Evolutionary conservation across 768 basidiomycete species (phyloP), one percentile per base, ranked within the genome.

Genomic region (Hygrophoropsis aurantiaca): DNA sequence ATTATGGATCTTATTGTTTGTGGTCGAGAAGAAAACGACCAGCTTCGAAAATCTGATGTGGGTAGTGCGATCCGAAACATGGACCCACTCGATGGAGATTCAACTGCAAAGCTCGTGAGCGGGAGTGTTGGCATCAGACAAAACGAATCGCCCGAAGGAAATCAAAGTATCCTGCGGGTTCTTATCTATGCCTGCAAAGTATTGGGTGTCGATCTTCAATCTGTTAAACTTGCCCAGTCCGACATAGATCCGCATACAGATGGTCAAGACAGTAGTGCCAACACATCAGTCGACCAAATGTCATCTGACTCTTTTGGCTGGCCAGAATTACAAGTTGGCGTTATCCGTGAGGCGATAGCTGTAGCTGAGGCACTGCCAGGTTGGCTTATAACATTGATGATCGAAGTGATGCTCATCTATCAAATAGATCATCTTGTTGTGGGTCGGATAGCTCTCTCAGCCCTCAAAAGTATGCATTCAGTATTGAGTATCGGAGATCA

Each of bases 251-350:
- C 64, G 30, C 56, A 59, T 13, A 51, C 55, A 38, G 65, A 63
- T 24, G 35, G 46, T n/a, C 36, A 37, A 30, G 52, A 47, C 11
- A 32, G 49, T 11, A 16, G 36, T 30, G 21, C 50, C 2, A 27
- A 47, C 16, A 37, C 49, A 20, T 50, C 45, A 16, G 76, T 75
- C 46, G 72, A 75, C 44, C 53, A 57, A 21, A 50, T 46, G 16
- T 62, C 69, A 24, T 71, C 66, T 20, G 81, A 83, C 52, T 66
- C 78, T 4, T 90, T 84, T 61, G 97, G 97, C 4, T 98, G 95
- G 95, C 87, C 94, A 3, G 91, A 94, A 62, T 72, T 99, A 33
- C 95, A 97, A 70, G 81, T 97, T 15, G 93, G 92, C 19, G 82
- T 94, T n/a, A 75, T 97, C 18, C 80, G 92, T 30, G 97, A 98